Percentiles rank a stretch among this genome's conserved stretches.
phyloP scores from a whole-genome alignment of 2,329 filamentous ascomycete species.

The Pleomassaria siparia region DNA sequence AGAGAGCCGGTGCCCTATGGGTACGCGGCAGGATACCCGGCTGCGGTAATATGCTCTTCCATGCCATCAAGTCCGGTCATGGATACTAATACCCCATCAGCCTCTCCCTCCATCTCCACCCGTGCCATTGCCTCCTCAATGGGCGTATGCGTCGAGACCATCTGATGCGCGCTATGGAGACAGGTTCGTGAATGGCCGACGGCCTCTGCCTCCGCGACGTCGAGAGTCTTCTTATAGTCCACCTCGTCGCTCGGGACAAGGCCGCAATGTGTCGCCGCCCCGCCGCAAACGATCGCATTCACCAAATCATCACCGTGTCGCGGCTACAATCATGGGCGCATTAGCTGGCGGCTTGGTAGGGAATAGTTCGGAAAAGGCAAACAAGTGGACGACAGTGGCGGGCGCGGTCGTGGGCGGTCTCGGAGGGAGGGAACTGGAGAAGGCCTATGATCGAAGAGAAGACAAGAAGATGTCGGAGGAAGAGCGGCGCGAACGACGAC shows the following conservation, averaged over 20 bases:
- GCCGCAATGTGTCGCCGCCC: slow-evolving; percentile 14
- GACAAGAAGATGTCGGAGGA: slow-evolving; percentile 13
- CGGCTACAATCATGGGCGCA: slow-evolving; percentile 34
- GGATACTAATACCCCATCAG: neutral
- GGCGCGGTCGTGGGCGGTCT: slow-evolving; percentile 40
- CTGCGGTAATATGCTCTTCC: slow-evolving; percentile 12
- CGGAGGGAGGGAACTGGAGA: slow-evolving; percentile 30
- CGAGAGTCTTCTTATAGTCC: slow-evolving; percentile 32
- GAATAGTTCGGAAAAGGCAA: slow-evolving; percentile 29
- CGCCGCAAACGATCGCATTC: slow-evolving; percentile 19
- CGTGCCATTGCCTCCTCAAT: slow-evolving; percentile 11
- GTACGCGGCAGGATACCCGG: slow-evolving; percentile 16
- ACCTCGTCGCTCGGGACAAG: slow-evolving; percentile 18
- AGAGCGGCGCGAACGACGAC: slow-evolving; percentile 10
- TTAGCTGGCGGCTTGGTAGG: slow-evolving; percentile 38
- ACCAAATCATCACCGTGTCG: slow-evolving; percentile 23
- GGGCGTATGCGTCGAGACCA: slow-evolving; percentile 7
- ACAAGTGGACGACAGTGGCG: slow-evolving; percentile 33
- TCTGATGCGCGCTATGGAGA: slow-evolving; percentile 7
- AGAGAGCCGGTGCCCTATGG: slow-evolving; percentile 10
- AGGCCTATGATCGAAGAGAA: slow-evolving; percentile 24
- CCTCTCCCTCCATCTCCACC: neutral
- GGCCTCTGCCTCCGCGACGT: slow-evolving; percentile 22
- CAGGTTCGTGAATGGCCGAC: slow-evolving; percentile 12
- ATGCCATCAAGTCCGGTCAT: neutral